Percentiles rank a stretch among this genome's conserved stretches.
phyloP scores from a whole-genome alignment of 257 asterid species.

The Rubia yunnanensis region DNA sequence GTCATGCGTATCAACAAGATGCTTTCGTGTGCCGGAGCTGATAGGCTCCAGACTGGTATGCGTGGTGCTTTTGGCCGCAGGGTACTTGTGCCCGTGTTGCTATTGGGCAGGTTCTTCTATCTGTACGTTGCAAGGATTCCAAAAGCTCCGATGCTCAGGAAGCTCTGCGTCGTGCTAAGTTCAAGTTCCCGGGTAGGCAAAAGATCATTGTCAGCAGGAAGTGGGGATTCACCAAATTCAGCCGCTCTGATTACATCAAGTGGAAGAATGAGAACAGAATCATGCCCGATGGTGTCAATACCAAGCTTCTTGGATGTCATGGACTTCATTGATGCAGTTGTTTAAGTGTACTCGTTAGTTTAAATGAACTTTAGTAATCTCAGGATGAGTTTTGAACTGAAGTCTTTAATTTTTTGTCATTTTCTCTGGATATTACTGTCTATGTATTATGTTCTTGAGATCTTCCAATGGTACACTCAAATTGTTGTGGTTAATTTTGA shows the following conservation, averaged over 20 bases:
- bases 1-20: conserved; percentile 80
- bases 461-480: background rate
- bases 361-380: background rate
- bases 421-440: background rate
- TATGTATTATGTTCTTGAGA: background rate
- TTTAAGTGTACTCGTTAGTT: conserved; percentile 3
- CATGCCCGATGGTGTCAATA: conserved; percentile 66
- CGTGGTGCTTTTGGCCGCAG: conserved; percentile 94
- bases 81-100: conserved; percentile 88
- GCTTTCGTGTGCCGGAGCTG: conserved; percentile 95
- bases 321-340: conserved; percentile 24
- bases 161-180: conserved; percentile 88
- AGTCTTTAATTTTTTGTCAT: background rate
- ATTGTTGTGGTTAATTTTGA: background rate
- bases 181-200: conserved; percentile 88
- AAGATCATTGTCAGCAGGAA: conserved; percentile 89
- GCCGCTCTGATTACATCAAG: conserved; percentile 48
- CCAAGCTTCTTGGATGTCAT: conserved; percentile 48
- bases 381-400: background rate
- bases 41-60: conserved; percentile 96
- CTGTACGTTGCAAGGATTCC: conserved; percentile 76
- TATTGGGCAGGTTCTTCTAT: conserved; percentile 80
- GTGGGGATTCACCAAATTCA: conserved; percentile 78
- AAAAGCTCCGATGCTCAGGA: conserved; percentile 75
- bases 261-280: conserved; percentile 71